Percentiles rank a stretch among this genome's conserved stretches.
These are phyloP conservation scores for Xylona heveae DNA, from an alignment of 495 filamentous ascomycete genomes.

Conservation along the genomic window DNA sequence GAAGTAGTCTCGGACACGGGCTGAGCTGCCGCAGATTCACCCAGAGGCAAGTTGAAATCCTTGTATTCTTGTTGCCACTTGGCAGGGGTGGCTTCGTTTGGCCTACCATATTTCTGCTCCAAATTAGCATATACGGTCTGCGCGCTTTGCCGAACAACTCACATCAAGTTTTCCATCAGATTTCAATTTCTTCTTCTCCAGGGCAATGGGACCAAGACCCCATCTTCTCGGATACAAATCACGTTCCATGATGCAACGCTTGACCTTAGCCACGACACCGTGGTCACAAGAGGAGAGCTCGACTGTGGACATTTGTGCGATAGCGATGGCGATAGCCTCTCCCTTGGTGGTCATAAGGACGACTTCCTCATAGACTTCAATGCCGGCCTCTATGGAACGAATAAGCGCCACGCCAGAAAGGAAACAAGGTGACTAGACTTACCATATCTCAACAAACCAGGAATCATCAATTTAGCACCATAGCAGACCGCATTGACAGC, in stretches of 20 bases:
- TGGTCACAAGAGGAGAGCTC: conserved; percentile 85
- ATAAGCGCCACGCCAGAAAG: background rate
- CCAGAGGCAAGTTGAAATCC: conserved; percentile 45
- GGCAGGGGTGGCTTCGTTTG: conserved; percentile 78
- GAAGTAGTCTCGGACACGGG: conserved; percentile 20
- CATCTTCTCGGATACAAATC: conserved; percentile 88
- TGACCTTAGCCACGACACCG: conserved; percentile 91
- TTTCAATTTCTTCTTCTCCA: conserved; percentile 99
- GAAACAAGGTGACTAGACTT: conserved; percentile 9
- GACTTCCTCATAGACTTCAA: conserved; percentile 79
- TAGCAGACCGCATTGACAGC: conserved; percentile 93
- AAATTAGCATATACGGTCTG: conserved; percentile 6
- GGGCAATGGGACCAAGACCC: conserved; percentile 76
- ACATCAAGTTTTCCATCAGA: conserved; percentile 88
- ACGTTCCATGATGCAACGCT: conserved; percentile 97
- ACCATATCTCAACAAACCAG: conserved; percentile 79
- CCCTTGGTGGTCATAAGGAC: conserved; percentile 97
- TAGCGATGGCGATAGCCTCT: conserved; percentile 87
- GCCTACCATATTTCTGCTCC: conserved; percentile 63
- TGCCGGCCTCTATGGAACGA: conserved; percentile 53
- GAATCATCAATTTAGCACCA: conserved; percentile 95
- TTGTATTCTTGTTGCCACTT: conserved; percentile 81
- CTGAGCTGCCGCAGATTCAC: conserved; percentile 13
- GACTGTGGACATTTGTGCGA: conserved; percentile 87
- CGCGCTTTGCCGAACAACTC: conserved; percentile 9